These are phyloP conservation scores for Magnolia officinalis DNA, from an alignment of 164 flowering plant genomes.

Conservation along the genomic window DNA sequence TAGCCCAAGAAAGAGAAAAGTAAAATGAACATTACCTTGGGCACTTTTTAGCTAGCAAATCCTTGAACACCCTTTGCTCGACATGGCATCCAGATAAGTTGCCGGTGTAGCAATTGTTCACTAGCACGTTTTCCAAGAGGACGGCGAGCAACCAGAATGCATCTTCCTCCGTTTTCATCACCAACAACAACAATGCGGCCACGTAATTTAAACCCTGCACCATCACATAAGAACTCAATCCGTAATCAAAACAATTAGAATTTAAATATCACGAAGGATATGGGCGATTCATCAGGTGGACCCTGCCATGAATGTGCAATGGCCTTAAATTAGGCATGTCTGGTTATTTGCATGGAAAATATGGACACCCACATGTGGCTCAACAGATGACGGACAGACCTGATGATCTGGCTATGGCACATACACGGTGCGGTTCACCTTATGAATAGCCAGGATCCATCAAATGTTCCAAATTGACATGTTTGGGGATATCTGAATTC, in stretches of 20 bases:
- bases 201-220: conserved; percentile 95
- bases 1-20: background rate
- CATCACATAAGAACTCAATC: conserved; percentile 7
- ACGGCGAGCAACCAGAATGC: conserved; percentile 98
- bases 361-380: background rate
- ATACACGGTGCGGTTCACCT: background rate
- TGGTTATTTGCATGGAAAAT: background rate
- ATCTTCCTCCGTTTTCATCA: conserved; percentile 97
- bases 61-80: conserved; percentile 91
- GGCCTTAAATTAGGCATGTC: background rate
- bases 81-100: conserved; percentile 97
- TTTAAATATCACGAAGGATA: too few species aligned
- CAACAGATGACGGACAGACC: background rate
- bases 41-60: conserved; percentile 71
- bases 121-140: conserved; percentile 86
- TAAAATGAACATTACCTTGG: conserved; percentile 47
- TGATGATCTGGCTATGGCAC: background rate
- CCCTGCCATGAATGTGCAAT: background rate
- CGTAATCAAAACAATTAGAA: background rate
- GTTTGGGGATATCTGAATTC: background rate
- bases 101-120: conserved; percentile 83
- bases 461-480: background rate
- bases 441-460: background rate
- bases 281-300: background rate
- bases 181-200: conserved; percentile 87